Evolutionary conservation across 2,329 filamentous ascomycete species (phyloP).

Genomic region (Plectosphaerella sp.): DNA sequence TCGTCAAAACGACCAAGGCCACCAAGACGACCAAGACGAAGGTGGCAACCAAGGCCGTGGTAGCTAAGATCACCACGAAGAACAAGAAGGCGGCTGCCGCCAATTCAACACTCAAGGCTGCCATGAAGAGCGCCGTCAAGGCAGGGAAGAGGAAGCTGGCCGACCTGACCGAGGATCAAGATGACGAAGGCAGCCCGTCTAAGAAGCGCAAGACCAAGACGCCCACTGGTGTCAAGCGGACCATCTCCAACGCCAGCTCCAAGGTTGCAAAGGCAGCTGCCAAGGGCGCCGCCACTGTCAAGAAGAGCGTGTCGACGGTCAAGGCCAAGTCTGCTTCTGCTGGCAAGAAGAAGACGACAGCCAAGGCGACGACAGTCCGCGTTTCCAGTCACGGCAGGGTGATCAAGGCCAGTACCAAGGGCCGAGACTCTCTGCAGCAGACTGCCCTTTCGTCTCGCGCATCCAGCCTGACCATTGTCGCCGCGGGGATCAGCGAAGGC

Average conservation of each 20-base stretch:
- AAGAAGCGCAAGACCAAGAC: slow-evolving; percentile 27
- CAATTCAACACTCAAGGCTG: slow-evolving; percentile 33
- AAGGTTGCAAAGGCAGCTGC: slow-evolving; percentile 32
- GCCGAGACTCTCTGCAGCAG: slow-evolving; percentile 1
- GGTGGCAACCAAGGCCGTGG: slow-evolving; percentile 29
- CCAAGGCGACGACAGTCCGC: slow-evolving; percentile 10
- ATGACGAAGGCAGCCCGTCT: background rate
- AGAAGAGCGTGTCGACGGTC: slow-evolving; percentile 29
- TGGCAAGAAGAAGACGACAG: slow-evolving; percentile 11
- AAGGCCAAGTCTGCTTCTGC: slow-evolving; percentile 7
- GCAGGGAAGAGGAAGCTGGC: slow-evolving; percentile 2
- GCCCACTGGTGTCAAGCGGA: slow-evolving; percentile 26
- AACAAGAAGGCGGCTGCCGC: slow-evolving; percentile 41
- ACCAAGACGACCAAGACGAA: slow-evolving; percentile 19
- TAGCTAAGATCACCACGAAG: slow-evolving; percentile 22
- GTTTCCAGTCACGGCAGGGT: slow-evolving; percentile 12
- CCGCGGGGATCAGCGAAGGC: slow-evolving; percentile 5
- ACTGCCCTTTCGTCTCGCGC: slow-evolving; percentile 6
- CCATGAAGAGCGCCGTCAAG: slow-evolving; percentile 1
- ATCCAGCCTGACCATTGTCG: slow-evolving; percentile 11
- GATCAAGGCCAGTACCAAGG: slow-evolving; percentile 8
- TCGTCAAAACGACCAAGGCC: background rate
- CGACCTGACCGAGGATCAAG: background rate
- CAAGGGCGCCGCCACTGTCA: slow-evolving; percentile 22
- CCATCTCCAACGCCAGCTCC: slow-evolving; percentile 26